A percentile compares a stretch with the other conserved stretches of the same genome.
phyloP scores from a whole-genome alignment of 352 stramenopile genomes.

The Globisporangium nagaii region DNA sequence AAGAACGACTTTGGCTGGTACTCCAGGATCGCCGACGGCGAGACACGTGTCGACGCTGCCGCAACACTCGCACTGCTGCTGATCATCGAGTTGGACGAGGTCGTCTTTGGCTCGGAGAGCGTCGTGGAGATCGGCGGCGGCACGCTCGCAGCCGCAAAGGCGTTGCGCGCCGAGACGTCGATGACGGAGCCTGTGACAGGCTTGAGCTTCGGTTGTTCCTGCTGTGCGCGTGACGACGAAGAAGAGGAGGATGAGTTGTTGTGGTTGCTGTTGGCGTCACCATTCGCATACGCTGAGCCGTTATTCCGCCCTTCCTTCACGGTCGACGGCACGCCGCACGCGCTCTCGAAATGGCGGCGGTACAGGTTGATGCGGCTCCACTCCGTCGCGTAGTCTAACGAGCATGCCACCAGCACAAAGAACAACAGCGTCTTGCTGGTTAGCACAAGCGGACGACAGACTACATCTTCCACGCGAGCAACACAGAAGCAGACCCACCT shows the following conservation, averaged over 20 bases:
- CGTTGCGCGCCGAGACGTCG: constrained; percentile 13
- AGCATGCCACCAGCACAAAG: neutral
- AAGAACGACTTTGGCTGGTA: constrained; percentile 80
- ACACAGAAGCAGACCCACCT: constrained; percentile 20
- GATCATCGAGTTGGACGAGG: neutral
- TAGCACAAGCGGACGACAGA: neutral
- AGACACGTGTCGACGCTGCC: constrained; percentile 12
- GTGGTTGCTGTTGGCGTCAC: neutral
- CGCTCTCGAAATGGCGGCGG: constrained; percentile 72
- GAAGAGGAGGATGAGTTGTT: neutral
- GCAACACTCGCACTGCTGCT: constrained; percentile 6
- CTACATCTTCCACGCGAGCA: no score
- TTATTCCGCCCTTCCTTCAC: constrained; percentile 26
- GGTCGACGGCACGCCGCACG: constrained; percentile 53
- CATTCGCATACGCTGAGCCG: constrained; percentile 7
- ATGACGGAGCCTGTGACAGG: constrained; percentile 1
- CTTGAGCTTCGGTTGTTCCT: constrained; percentile 7
- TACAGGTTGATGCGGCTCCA: constrained; percentile 77
- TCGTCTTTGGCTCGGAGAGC: constrained; percentile 4
- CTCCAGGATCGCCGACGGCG: constrained; percentile 40
- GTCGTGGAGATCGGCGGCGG: neutral
- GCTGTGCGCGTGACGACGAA: neutral
- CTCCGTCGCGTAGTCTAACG: constrained; percentile 55
- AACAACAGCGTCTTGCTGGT: no score
- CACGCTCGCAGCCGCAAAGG: constrained; percentile 9